These are phyloP conservation scores for Rhodotorula sp. DNA, from an alignment of 1,284 basidiomycete genomes.

Conservation along the genomic window DNA sequence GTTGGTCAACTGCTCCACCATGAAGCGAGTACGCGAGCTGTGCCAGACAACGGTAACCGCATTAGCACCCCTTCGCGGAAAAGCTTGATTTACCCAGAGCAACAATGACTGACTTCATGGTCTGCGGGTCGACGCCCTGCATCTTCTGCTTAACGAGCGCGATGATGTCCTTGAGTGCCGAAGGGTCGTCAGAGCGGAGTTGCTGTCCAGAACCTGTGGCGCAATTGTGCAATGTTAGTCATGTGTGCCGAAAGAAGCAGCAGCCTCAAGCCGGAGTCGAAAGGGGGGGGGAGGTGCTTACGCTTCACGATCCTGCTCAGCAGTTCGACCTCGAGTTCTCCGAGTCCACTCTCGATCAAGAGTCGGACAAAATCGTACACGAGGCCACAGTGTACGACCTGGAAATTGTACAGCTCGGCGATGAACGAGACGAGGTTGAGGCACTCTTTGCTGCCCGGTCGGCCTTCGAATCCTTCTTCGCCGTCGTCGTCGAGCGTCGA, in stretches of 20 bases:
- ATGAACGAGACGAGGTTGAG: conserved; percentile 83
- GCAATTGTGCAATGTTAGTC: no score
- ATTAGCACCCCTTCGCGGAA: neutral
- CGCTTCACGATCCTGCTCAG: conserved; percentile 81
- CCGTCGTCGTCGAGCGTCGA: conserved; percentile 28
- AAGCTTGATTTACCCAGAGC: neutral
- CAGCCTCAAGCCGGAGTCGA: neutral
- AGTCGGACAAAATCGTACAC: conserved; percentile 85
- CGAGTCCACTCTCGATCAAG: conserved; percentile 64
- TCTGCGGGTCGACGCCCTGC: conserved; percentile 56
- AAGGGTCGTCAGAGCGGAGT: conserved; percentile 65
- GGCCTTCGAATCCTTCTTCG: conserved; percentile 30
- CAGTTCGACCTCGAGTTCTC: conserved; percentile 80
- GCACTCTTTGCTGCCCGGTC: conserved; percentile 64
- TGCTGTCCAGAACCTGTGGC: conserved; percentile 86
- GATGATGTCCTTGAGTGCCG: conserved; percentile 57
- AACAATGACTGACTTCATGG: conserved; percentile 58
- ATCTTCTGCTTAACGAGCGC: conserved; percentile 69
- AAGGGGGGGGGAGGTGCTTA: conserved; percentile 51
- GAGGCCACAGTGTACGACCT: conserved; percentile 81
- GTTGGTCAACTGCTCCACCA: conserved; percentile 85
- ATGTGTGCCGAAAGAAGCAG: neutral
- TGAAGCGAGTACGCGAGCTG: conserved; percentile 81
- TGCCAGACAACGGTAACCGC: conserved; percentile 4
- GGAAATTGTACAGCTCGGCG: conserved; percentile 92